Percentiles rank a stretch among this genome's conserved stretches.
These are phyloP conservation scores for Venturia oleaginea DNA, from an alignment of 2,329 filamentous ascomycete genomes.

Conservation along the genomic window DNA sequence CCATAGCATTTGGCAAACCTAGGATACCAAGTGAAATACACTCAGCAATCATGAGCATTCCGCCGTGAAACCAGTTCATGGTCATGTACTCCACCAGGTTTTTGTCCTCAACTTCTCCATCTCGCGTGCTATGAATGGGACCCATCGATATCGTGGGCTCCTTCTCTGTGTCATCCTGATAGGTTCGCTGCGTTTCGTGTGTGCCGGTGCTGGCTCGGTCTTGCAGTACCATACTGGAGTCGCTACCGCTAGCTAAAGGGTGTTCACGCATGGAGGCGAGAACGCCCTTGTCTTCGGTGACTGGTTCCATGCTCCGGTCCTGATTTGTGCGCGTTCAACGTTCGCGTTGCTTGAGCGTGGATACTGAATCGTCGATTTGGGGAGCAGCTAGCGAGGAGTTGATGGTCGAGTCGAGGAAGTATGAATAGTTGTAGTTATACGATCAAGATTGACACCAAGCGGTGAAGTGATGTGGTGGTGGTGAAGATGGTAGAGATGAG, in stretches of 20 bases:
- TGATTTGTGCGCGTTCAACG: background rate
- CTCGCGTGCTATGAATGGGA: background rate
- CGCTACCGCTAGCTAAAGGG: background rate
- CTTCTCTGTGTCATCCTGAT: background rate
- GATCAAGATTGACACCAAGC: too few relatives aligned
- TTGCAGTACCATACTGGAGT: background rate
- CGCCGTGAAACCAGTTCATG: conserved; percentile 41
- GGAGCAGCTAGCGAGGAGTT: background rate
- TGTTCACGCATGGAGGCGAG: background rate
- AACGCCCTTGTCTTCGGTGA: background rate
- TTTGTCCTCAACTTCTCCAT: background rate
- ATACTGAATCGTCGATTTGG: background rate
- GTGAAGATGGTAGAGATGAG: background rate
- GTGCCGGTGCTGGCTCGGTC: background rate
- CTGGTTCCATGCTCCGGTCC: background rate
- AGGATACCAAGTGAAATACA: conserved; percentile 50
- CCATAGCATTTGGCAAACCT: conserved; percentile 44
- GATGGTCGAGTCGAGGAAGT: background rate
- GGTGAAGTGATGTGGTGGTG: background rate
- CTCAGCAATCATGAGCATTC: conserved; percentile 49
- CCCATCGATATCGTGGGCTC: background rate
- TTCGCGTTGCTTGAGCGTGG: background rate
- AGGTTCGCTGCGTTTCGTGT: background rate
- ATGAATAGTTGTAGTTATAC: background rate
- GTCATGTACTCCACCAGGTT: conserved; percentile 37